A percentile compares a stretch with the other conserved stretches of the same genome.
Conservation (phyloP, 305 asterid species). For the Salvia sclarea region DNA sequence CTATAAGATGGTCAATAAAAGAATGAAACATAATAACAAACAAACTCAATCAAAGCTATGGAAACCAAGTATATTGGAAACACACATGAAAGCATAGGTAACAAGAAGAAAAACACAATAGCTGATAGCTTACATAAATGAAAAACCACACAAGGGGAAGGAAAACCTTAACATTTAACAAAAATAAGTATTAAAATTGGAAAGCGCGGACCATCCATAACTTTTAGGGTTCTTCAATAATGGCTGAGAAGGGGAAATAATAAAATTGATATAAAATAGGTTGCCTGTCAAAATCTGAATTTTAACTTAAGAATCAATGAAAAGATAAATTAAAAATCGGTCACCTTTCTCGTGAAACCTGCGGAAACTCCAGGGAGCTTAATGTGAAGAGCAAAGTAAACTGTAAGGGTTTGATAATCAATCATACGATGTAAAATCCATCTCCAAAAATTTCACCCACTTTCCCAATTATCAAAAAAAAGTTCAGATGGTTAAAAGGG, state of each 20-base stretch:
- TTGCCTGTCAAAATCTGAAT: slow-evolving; percentile 10
- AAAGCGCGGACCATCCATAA: slow-evolving; percentile 1
- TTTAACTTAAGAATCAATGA: slow-evolving; percentile 1
- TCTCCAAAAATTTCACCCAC: slow-evolving; percentile 22
- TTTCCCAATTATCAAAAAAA: not conserved
- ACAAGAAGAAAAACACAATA: not conserved
- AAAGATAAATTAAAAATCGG: not conserved
- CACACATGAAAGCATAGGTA: not conserved
- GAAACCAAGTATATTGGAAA: not conserved
- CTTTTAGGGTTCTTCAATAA: slow-evolving; percentile 6
- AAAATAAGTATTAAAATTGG: not conserved
- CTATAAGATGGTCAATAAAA: not conserved
- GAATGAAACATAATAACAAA: not conserved
- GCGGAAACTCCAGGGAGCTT: slow-evolving; percentile 24
- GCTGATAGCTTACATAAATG: not conserved
- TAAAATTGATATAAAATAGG: not conserved
- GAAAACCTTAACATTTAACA: not conserved
- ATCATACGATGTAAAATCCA: slow-evolving; percentile 7
- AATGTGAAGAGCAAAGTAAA: slow-evolving; percentile 16
- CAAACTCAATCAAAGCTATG: not conserved
- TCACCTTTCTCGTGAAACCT: slow-evolving; percentile 25
- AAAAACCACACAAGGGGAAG: not conserved
- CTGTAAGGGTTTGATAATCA: slow-evolving; percentile 33
- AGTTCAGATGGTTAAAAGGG: too few relatives aligned
- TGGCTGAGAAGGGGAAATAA: not conserved